Base-by-base conservation (phyloP, 2,329 filamentous ascomycete species). In the Corynespora cassiicola region DNA sequence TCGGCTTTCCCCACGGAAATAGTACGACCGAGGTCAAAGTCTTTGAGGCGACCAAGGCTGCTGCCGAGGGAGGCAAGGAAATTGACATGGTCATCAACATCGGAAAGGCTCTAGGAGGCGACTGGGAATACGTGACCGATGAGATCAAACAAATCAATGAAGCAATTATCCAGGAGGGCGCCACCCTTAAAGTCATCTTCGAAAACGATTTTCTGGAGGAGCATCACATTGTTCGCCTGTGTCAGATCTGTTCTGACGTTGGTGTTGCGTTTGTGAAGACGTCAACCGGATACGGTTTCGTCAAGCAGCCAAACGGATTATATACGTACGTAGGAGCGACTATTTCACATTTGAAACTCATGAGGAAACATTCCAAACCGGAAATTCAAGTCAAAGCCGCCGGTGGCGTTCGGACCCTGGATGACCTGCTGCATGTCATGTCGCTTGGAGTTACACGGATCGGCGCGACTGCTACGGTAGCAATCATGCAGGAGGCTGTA, bases 61-160 rank as follows among this genome's bases (percentile, higher is more conserved):
- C 71, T 0, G 50, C 63, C 3, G 70, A 69, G 0, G 80, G 80
- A 2, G 80, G 74, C 1, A 49, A 61, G 1, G 80, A 84, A 55
- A 75, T 84, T 16, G 81, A 84, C 55, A 78, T 84, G 75, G 80
- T 84, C 1, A 68, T 84, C 46, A 83, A 85, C 40, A 61, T 84
- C 8, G 81, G 80, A 21, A 82, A 83, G 49, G 80, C 71, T 1
- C 71, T 82, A 0, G 66, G 76, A 11, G 74, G 72, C 0, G 76
- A 84, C 19, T 84, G 80, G 79, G 70, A 69, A 6, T 84, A 82
- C 45, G 78, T 84, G 9, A 84, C n/a, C n/a, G n/a, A n/a, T n/a
- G n/a, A n/a, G 52, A 78, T 84, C 31, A 54, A 61, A 1, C 53
- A 58, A 19, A 63, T 84, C 45, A 81, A 83, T 47, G 54, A 71